These are phyloP conservation scores for Cadophora malorum DNA, from an alignment of 2,329 filamentous ascomycete species.

Conservation along the genomic window DNA sequence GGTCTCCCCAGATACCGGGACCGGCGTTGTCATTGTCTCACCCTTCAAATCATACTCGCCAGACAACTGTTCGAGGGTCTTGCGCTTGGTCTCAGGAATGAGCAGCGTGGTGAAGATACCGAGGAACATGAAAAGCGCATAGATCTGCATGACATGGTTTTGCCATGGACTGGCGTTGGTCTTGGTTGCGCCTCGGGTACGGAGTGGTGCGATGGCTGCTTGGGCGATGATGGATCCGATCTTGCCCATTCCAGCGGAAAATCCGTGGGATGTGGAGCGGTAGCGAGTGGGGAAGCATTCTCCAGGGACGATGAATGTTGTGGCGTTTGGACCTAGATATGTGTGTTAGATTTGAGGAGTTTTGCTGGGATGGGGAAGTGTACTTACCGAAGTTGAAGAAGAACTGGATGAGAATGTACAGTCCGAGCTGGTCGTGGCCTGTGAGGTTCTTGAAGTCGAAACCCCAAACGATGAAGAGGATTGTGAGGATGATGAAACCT, in stretches of 20 bases:
- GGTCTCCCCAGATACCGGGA: not conserved
- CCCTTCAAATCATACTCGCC: slow-evolving; percentile 54
- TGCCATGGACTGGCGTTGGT: slow-evolving; percentile 60
- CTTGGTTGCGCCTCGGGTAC: slow-evolving; percentile 47
- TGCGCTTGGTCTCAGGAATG: slow-evolving; percentile 78
- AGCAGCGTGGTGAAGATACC: slow-evolving; percentile 72
- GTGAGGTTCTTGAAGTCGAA: slow-evolving; percentile 61
- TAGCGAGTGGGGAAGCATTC: slow-evolving; percentile 49
- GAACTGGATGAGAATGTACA: slow-evolving; percentile 71
- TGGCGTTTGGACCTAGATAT: slow-evolving; percentile 44
- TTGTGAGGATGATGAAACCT: slow-evolving; percentile 66
- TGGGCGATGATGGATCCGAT: slow-evolving; percentile 47
- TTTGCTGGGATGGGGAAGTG: not conserved
- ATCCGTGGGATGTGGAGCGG: slow-evolving; percentile 47
- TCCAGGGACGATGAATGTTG: slow-evolving; percentile 49
- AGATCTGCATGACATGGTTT: slow-evolving; percentile 78
- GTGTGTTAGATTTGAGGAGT: not conserved
- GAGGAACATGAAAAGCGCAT: slow-evolving; percentile 80
- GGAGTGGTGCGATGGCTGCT: slow-evolving; percentile 62
- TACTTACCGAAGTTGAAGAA: slow-evolving; percentile 64
- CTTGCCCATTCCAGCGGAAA: slow-evolving; percentile 48
- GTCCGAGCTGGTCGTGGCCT: slow-evolving; percentile 59
- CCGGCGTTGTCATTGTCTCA: not conserved
- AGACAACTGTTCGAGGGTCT: slow-evolving; percentile 75
- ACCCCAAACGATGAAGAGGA: slow-evolving; percentile 68